Base-by-base conservation (phyloP, 495 filamentous ascomycete species). In the Xanthoparmelia taractica region DNA sequence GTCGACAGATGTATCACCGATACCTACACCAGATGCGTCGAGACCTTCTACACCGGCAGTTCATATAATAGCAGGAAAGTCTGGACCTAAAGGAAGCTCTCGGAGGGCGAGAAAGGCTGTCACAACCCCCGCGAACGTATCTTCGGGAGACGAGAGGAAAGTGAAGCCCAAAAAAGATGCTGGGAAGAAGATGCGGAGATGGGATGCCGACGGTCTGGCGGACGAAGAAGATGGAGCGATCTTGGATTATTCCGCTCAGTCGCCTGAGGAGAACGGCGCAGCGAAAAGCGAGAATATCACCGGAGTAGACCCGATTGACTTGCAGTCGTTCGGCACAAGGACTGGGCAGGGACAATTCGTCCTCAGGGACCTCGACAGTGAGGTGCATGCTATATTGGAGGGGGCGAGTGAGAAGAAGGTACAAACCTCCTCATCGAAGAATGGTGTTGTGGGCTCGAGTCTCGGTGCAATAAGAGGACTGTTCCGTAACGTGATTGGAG, bases 401-500 rank as follows among this genome's bases (percentile, higher is more conserved):
- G 82, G 85, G 48, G 86, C 87, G 8, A 85, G 87, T 45, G 79
- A 82, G 31, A 83, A 83, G 57, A 89, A 86, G 72, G 77, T 79
- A 43, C 79, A 80, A 18, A 70, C 74, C 0, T 70, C 77, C 47
- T 65, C 75, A 6, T 69, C 79, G 2, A 77, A 76, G 34, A 71
- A 72, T 23, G 89, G 91, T 5, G 73, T 97, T 25, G 83, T 96
- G 33, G 87, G 86, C 60, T 86, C 91, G 10, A 82, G 91, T 54
- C 75, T 94, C 59, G 89, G 84, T 68, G 86, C 87, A 3, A 89
- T 96, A 63, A 84, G 89, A 11, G 88, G 89, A 29, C 85, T 97
- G 43, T 94, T 98, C 78, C 85, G 90, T 62, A 96, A 96, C 70
- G 87, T 97, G 57, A 87, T 98, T 8, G 94, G 94, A 52, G 94